A percentile compares a stretch with the other conserved stretches of the same genome.
Evolutionary conservation across 148 eudicot genomes (phyloP).

Genomic region (Pouteria glomerata): DNA sequence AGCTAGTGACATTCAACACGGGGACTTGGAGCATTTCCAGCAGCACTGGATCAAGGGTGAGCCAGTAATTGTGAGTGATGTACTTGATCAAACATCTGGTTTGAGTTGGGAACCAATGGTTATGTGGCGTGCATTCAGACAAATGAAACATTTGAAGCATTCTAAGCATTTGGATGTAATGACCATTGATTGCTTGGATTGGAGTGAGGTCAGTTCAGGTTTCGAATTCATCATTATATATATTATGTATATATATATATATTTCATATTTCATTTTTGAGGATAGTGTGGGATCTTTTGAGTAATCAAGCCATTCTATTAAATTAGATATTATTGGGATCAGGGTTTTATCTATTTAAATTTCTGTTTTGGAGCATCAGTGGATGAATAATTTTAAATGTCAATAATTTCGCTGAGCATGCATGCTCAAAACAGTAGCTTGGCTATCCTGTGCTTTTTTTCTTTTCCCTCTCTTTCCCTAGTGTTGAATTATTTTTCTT

Average conservation of each 20-base stretch:
- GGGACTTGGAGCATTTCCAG: conserved; percentile 44
- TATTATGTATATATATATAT: background rate
- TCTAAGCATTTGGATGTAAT: conserved; percentile 28
- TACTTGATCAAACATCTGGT: conserved; percentile 44
- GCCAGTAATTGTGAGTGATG: conserved; percentile 49
- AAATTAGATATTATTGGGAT: too few relatives aligned
- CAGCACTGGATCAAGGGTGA: conserved; percentile 52
- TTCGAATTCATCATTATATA: background rate
- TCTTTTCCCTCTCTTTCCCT: too few relatives aligned
- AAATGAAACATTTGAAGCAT: conserved; percentile 29
- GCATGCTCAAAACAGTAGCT: too few relatives aligned
- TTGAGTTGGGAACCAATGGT: conserved; percentile 75
- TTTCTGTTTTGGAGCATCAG: too few relatives aligned
- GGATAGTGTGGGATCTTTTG: too few relatives aligned
- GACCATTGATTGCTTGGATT: conserved; percentile 48
- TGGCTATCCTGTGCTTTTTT: too few relatives aligned
- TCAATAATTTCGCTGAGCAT: too few relatives aligned
- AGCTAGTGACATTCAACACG: conserved; percentile 27
- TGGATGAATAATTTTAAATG: too few relatives aligned
- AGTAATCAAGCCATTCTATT: too few relatives aligned
- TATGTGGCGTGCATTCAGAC: conserved; percentile 60
- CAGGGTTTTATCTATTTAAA: too few relatives aligned
- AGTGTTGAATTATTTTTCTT: too few relatives aligned
- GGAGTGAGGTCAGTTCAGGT: conserved; percentile 36
- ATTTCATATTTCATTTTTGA: too few relatives aligned